These are phyloP conservation scores for Ustilago shanxiensis DNA, from an alignment of 1,284 basidiomycete species.

Conservation along the genomic window DNA sequence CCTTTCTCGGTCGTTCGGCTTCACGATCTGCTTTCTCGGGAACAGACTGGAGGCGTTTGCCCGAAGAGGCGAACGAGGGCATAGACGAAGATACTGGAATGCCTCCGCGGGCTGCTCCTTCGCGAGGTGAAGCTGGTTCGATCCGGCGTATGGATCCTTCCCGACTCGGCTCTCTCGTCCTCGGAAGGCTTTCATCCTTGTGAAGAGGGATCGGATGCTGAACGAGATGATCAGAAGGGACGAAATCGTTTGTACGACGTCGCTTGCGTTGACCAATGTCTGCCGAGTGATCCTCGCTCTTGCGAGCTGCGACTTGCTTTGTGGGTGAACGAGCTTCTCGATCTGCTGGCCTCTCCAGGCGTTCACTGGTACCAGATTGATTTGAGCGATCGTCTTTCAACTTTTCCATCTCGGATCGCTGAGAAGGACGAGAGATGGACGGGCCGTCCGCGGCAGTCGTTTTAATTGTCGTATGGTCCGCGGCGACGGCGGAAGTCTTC, in stretches of 20 bases:
- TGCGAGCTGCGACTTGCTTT: conserved; percentile 10
- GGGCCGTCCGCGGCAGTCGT: background rate
- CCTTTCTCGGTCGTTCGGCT: background rate
- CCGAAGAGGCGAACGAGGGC: conserved; percentile 19
- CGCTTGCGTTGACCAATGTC: conserved; percentile 34
- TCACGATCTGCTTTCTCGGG: conserved; percentile 9
- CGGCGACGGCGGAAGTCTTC: conserved; percentile 9
- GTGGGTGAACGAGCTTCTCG: background rate
- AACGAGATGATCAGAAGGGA: conserved; percentile 1
- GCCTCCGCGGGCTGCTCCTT: background rate
- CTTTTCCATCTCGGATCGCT: background rate
- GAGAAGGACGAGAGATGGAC: background rate
- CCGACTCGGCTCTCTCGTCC: conserved; percentile 10
- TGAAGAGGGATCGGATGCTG: conserved; percentile 2
- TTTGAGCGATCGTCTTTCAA: background rate
- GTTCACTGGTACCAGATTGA: background rate
- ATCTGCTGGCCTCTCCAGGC: conserved; percentile 2
- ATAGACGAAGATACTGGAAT: conserved; percentile 26
- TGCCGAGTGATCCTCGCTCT: conserved; percentile 6
- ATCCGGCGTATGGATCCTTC: background rate
- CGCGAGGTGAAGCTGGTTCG: conserved; percentile 13
- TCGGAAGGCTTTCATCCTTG: conserved; percentile 1
- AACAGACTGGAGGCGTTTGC: conserved; percentile 19
- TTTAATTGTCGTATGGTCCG: background rate
- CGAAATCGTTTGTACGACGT: conserved; percentile 39